Evolutionary conservation across 2,329 filamentous ascomycete genomes (phyloP).

Genomic region (Macrophomina tecta): DNA sequence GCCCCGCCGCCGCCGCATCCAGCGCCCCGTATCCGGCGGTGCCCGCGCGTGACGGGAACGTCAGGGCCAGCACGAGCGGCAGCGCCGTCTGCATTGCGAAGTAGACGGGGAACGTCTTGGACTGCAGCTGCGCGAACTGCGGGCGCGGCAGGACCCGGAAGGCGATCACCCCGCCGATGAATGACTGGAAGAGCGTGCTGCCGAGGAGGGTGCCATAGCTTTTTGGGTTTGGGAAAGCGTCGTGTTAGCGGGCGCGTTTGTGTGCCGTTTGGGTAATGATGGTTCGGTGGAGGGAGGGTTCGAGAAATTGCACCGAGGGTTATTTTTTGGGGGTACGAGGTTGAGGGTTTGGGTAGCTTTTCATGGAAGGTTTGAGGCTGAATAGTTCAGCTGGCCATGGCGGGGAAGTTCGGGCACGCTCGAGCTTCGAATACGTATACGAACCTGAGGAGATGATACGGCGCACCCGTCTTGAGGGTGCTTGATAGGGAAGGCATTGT

Average conservation of each 20-base stretch:
- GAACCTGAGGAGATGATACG: slow-evolving; percentile 79
- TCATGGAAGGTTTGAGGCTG: neutral
- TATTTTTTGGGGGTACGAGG: slow-evolving; percentile 30
- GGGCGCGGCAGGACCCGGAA: slow-evolving; percentile 78
- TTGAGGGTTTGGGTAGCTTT: slow-evolving; percentile 2
- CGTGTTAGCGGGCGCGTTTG: slow-evolving; percentile 23
- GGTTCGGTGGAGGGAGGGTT: neutral
- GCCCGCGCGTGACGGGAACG: slow-evolving; percentile 64
- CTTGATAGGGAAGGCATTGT: slow-evolving; percentile 54
- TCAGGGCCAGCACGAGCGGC: slow-evolving; percentile 75
- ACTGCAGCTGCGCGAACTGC: slow-evolving; percentile 81
- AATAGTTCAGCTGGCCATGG: neutral
- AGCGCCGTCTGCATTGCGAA: slow-evolving; percentile 82
- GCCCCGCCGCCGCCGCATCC: neutral
- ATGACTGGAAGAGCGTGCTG: slow-evolving; percentile 86
- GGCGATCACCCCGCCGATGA: slow-evolving; percentile 74
- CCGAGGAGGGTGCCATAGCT: slow-evolving; percentile 91
- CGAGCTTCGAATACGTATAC: neutral
- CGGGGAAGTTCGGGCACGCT: neutral
- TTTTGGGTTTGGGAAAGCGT: neutral
- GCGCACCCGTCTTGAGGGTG: slow-evolving; percentile 65
- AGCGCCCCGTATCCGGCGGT: slow-evolving; percentile 15
- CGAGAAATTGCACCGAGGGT: slow-evolving; percentile 30
- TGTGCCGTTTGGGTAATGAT: neutral
- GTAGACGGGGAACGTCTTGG: slow-evolving; percentile 84